phyloP scores from a whole-genome alignment of 2,329 filamentous ascomycete species.

The Bipolaris bicolor region DNA sequence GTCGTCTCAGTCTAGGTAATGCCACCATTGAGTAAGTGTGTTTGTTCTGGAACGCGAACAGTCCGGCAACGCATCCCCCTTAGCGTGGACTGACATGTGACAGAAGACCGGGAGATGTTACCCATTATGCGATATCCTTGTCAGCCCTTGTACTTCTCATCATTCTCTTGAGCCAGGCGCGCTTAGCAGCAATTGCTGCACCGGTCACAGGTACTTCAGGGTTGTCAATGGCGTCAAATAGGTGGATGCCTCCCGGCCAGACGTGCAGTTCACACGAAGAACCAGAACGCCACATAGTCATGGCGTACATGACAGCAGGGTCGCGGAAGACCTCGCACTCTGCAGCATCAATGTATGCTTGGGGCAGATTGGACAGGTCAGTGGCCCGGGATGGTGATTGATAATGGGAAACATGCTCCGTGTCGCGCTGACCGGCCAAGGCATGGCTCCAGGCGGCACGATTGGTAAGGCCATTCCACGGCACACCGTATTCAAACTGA shows the following conservation, averaged over 20 bases:
- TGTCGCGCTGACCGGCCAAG: slow-evolving; percentile 14
- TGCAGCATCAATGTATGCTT: slow-evolving; percentile 24
- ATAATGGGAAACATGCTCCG: slow-evolving; percentile 17
- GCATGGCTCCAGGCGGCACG: slow-evolving; percentile 20
- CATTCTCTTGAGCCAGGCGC: slow-evolving; percentile 1
- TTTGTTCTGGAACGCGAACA: not conserved
- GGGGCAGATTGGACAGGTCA: slow-evolving; percentile 22
- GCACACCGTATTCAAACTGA: slow-evolving; percentile 24
- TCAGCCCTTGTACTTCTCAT: not conserved
- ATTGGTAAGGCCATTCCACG: slow-evolving; percentile 13
- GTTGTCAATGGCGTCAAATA: slow-evolving; percentile 23
- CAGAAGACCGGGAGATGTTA: not conserved
- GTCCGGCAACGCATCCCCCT: not conserved
- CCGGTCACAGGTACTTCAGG: slow-evolving; percentile 11
- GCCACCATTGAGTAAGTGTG: not conserved
- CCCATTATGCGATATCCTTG: not conserved
- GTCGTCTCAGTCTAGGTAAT: not conserved
- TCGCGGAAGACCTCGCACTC: slow-evolving; percentile 33
- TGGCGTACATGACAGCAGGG: slow-evolving; percentile 20
- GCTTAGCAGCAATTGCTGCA: slow-evolving; percentile 12
- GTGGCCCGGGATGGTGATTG: slow-evolving; percentile 20
- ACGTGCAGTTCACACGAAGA: slow-evolving; percentile 28
- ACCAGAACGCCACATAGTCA: slow-evolving; percentile 25
- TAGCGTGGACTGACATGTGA: not conserved
- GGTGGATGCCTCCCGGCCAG: slow-evolving; percentile 23